Evolutionary conservation across 2,329 filamentous ascomycete species (phyloP).

Genomic region (Podosphaera aphanis): DNA sequence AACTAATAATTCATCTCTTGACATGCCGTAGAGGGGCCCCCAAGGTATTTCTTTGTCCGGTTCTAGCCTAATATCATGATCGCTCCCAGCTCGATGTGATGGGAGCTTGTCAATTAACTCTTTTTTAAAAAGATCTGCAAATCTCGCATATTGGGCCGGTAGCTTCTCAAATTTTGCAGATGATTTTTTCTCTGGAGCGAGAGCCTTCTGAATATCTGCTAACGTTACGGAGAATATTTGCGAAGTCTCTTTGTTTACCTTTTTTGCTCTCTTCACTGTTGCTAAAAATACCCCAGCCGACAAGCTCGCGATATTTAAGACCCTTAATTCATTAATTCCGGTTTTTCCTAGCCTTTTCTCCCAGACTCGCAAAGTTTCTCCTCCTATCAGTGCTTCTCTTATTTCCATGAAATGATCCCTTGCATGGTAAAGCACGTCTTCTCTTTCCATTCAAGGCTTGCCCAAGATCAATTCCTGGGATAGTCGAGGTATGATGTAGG

Average conservation of each 20-base stretch:
- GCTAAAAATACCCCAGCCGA: neutral
- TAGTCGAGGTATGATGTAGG: neutral
- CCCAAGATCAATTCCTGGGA: neutral
- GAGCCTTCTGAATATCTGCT: neutral
- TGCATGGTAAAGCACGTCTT: neutral
- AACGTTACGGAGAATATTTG: conserved; percentile 1
- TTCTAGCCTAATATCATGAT: neutral
- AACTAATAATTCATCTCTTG: neutral
- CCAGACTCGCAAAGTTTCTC: neutral
- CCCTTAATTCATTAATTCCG: neutral
- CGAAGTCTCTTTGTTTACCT: neutral
- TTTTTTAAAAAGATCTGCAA: neutral
- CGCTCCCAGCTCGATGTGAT: neutral
- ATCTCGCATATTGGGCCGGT: neutral
- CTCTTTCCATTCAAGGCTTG: neutral
- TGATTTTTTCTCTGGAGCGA: neutral
- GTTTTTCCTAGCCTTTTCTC: neutral
- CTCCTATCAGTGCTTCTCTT: neutral
- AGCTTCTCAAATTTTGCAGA: neutral
- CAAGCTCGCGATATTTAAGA: neutral
- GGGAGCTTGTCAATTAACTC: neutral
- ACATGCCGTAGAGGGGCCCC: neutral
- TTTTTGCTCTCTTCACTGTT: neutral
- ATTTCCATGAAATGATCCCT: neutral
- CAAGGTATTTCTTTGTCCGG: neutral